phyloP scores from a whole-genome alignment of 805 yeast species.

The Candida suzukii region DNA sequence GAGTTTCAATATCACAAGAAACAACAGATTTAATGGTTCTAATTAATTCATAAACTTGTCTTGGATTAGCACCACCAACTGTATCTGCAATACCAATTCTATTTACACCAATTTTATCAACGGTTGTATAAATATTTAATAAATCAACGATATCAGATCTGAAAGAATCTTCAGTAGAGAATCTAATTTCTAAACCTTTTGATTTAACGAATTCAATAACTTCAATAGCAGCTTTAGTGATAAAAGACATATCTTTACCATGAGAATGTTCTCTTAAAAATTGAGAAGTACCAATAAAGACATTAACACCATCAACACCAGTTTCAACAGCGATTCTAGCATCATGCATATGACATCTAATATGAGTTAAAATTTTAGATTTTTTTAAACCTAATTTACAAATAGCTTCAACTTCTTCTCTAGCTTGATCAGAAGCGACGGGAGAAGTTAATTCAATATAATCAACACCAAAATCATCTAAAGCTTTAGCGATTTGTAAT shows the following conservation, averaged over 20 bases:
- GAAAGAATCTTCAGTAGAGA: conserved; percentile 53
- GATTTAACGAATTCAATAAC: conserved; percentile 56
- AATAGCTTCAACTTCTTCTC: conserved; percentile 51
- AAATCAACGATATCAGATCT: conserved; percentile 55
- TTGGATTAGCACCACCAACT: conserved; percentile 57
- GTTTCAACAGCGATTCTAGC: conserved; percentile 55
- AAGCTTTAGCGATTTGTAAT: conserved; percentile 51
- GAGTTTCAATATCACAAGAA: conserved; percentile 53
- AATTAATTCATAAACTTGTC: conserved; percentile 55
- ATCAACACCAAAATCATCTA: conserved; percentile 56
- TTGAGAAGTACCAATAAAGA: conserved; percentile 53
- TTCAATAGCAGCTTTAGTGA: conserved; percentile 49
- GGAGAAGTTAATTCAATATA: conserved; percentile 56
- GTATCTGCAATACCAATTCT: conserved; percentile 62
- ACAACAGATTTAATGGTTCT: conserved; percentile 52
- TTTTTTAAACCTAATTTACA: conserved; percentile 53
- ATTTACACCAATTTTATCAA: conserved; percentile 54
- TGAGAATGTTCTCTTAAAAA: conserved; percentile 50
- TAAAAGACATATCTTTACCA: conserved; percentile 56
- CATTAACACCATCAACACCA: conserved; percentile 58
- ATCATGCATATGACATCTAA: conserved; percentile 57
- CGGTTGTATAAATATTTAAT: conserved; percentile 52
- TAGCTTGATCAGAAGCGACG: conserved; percentile 51
- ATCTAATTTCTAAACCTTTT: conserved; percentile 52
- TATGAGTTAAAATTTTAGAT: conserved; percentile 52